Conservation (phyloP, 768 basidiomycete species). For the Multifurca ochricompacta region DNA sequence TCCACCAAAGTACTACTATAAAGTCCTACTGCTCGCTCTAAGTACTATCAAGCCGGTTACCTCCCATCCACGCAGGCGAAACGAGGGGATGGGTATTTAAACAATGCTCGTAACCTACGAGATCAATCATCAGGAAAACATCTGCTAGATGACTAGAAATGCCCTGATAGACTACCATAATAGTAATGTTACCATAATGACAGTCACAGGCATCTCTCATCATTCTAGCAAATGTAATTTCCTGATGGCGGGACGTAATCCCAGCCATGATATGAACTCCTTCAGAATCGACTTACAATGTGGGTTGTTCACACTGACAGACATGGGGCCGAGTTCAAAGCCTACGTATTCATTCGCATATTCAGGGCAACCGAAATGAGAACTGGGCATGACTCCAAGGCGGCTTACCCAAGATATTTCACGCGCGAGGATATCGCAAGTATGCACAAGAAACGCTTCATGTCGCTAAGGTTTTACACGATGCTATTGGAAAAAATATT, state of each 20-base stretch:
- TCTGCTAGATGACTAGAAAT: no score
- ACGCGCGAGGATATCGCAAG: not conserved
- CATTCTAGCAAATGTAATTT: no score
- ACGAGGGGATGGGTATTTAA: not conserved
- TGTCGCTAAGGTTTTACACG: not conserved
- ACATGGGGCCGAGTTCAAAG: not conserved
- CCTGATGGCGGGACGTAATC: not conserved
- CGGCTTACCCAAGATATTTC: not conserved
- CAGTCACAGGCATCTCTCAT: no score
- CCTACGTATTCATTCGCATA: not conserved
- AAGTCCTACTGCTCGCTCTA: not conserved
- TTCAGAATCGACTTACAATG: conserved; percentile 6
- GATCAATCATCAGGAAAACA: no score
- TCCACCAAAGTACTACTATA: not conserved
- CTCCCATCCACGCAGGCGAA: conserved; percentile 1
- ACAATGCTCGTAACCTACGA: not conserved
- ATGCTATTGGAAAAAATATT: not conserved
- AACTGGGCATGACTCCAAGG: not conserved
- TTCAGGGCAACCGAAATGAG: not conserved
- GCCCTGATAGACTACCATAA: no score
- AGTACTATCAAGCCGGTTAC: not conserved
- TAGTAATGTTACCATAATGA: no score
- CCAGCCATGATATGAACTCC: not conserved
- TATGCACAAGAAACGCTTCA: conserved; percentile 3
- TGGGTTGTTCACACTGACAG: not conserved